Conservation (phyloP, 2,329 filamentous ascomycete genomes). For the Fusarium palustre region DNA sequence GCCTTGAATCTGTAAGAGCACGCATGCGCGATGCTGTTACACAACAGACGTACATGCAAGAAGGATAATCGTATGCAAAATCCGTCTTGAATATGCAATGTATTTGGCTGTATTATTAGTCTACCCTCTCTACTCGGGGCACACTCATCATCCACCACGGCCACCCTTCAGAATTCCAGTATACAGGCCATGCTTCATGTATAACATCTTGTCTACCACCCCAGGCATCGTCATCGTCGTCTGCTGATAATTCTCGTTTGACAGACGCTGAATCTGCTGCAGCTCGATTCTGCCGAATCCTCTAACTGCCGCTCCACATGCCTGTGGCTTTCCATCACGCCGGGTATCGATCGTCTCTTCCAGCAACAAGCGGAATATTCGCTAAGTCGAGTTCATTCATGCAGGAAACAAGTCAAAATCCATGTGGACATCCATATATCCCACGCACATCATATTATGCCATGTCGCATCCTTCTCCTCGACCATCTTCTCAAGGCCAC, state of each 20-base stretch:
- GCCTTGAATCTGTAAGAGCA: neutral
- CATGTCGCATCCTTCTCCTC: conserved; percentile 19
- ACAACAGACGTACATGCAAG: neutral
- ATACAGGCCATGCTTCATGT: conserved; percentile 37
- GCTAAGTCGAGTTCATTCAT: conserved; percentile 42
- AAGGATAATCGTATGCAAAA: neutral
- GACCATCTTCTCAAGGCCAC: conserved; percentile 75
- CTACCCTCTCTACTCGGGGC: conserved; percentile 16
- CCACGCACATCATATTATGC: conserved; percentile 30
- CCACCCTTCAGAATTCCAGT: conserved; percentile 11
- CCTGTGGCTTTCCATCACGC: conserved; percentile 39
- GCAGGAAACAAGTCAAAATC: conserved; percentile 44
- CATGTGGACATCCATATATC: conserved; percentile 28
- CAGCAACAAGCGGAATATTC: conserved; percentile 39
- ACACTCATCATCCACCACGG: conserved; percentile 13
- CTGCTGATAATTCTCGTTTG: conserved; percentile 7
- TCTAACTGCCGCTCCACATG: conserved; percentile 34
- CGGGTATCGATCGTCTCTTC: conserved; percentile 47
- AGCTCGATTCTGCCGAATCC: conserved; percentile 30
- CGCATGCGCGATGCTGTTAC: neutral
- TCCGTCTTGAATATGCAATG: conserved; percentile 21
- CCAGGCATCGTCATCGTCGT: conserved; percentile 22
- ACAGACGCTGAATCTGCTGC: conserved; percentile 21
- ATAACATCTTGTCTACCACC: conserved; percentile 24
- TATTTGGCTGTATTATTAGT: conserved; percentile 42